phyloP scores from a whole-genome alignment of 345 rosid species.

The Syzygium jambos region DNA sequence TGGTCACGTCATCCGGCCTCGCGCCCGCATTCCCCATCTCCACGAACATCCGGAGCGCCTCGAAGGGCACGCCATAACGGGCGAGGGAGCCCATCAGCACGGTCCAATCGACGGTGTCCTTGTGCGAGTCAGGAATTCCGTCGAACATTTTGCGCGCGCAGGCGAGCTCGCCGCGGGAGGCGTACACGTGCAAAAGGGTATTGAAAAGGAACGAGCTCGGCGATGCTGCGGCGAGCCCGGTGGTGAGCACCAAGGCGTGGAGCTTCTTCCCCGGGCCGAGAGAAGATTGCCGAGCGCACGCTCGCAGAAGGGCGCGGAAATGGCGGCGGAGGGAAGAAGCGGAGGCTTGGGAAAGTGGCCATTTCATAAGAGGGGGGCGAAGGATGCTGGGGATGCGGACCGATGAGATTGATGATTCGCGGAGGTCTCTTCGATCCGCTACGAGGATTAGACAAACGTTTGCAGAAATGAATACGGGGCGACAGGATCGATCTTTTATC shows the following conservation, averaged over 20 bases:
- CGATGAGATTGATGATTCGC: background rate
- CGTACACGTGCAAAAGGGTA: conserved; percentile 47
- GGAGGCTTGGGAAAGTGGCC: conserved; percentile 6
- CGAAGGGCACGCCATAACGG: conserved; percentile 8
- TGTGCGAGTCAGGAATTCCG: conserved; percentile 48
- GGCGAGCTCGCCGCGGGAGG: conserved; percentile 20
- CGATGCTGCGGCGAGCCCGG: conserved; percentile 17
- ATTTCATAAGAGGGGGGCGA: conserved; percentile 18
- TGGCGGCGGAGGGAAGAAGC: conserved; percentile 7
- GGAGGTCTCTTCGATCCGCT: background rate
- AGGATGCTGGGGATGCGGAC: background rate
- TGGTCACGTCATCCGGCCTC: conserved; percentile 45
- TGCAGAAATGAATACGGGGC: background rate
- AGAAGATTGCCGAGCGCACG: conserved; percentile 34
- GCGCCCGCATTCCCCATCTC: conserved; percentile 31
- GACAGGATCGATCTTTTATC: background rate
- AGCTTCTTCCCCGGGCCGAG: conserved; percentile 36
- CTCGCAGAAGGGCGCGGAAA: conserved; percentile 47
- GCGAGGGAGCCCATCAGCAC: conserved; percentile 44
- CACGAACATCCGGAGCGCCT: conserved; percentile 30
- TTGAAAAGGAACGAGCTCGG: conserved; percentile 47
- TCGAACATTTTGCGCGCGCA: conserved; percentile 59
- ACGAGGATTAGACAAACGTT: background rate
- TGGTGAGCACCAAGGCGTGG: conserved; percentile 53
- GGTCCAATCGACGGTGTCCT: conserved; percentile 71